These are phyloP conservation scores for Alternaria ethzedia DNA, from an alignment of 2,329 filamentous ascomycete genomes.

Conservation along the genomic window DNA sequence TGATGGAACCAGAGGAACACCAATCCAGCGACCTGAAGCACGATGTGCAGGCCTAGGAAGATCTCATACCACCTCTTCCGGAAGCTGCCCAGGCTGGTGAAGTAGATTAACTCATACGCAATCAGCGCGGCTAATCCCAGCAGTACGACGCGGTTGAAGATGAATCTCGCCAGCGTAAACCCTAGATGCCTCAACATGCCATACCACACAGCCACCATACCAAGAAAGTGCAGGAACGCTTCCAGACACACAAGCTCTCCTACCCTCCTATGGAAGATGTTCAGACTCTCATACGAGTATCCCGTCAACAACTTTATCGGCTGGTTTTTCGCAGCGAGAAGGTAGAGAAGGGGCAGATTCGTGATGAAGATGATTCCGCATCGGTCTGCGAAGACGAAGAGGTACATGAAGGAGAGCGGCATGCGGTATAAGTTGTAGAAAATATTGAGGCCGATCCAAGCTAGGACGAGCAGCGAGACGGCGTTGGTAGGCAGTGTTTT, in stretches of 20 bases:
- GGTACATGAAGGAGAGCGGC: conserved; percentile 55
- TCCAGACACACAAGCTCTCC: conserved; percentile 68
- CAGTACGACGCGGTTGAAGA: conserved; percentile 60
- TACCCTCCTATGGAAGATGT: conserved; percentile 69
- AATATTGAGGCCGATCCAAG: conserved; percentile 61
- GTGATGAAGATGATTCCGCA: conserved; percentile 60
- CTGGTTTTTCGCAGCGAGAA: conserved; percentile 71
- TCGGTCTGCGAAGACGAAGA: conserved; percentile 66
- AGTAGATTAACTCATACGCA: conserved; percentile 66
- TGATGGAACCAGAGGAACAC: conserved; percentile 67
- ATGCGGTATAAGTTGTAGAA: conserved; percentile 65
- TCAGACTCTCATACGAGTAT: conserved; percentile 69
- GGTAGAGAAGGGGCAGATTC: conserved; percentile 64
- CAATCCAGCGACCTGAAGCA: conserved; percentile 63
- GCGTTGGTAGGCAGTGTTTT: conserved; percentile 64
- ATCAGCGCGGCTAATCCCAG: conserved; percentile 63
- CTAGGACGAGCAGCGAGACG: conserved; percentile 59
- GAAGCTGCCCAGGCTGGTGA: conserved; percentile 67
- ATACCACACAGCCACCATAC: conserved; percentile 64
- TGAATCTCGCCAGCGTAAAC: conserved; percentile 57
- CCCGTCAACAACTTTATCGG: conserved; percentile 67
- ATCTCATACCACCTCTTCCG: conserved; percentile 67
- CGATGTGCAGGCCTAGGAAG: conserved; percentile 65
- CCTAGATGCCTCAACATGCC: conserved; percentile 58
- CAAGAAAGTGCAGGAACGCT: conserved; percentile 61